Conservation (phyloP, 805 yeast species). For the Zygotorulaspora florentina region DNA sequence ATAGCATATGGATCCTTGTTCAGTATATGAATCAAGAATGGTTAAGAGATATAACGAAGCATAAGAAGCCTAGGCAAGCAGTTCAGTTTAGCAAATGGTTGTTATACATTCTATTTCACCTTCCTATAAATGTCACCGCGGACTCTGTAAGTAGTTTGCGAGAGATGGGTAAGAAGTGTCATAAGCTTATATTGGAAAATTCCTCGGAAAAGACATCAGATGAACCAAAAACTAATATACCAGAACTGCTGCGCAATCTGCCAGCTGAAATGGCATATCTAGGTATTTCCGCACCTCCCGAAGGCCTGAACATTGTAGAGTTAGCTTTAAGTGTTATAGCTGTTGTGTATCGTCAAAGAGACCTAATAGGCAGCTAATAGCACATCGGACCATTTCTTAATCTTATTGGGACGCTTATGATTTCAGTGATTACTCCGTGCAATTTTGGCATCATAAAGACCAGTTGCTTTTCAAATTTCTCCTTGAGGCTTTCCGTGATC, state of each 20-base stretch:
- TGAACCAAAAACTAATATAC: neutral
- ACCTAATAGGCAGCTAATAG: conserved; percentile 18
- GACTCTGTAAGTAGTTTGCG: conserved; percentile 27
- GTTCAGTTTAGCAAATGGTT: conserved; percentile 24
- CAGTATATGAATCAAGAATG: conserved; percentile 29
- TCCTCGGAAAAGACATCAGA: conserved; percentile 6
- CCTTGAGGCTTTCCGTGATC: too few relatives aligned
- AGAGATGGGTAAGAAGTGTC: conserved; percentile 30
- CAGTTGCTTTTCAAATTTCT: too few relatives aligned
- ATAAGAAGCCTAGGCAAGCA: conserved; percentile 12
- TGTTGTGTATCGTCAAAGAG: conserved; percentile 26
- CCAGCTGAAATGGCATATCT: conserved; percentile 10
- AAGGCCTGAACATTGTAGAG: conserved; percentile 14
- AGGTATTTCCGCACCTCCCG: conserved; percentile 6
- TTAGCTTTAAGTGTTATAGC: conserved; percentile 21
- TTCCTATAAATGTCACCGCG: conserved; percentile 26
- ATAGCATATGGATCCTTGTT: conserved; percentile 24
- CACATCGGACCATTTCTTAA: too few relatives aligned
- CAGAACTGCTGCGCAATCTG: neutral
- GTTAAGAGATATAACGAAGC: conserved; percentile 23
- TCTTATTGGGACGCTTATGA: too few relatives aligned
- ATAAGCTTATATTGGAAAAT: conserved; percentile 1
- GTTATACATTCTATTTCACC: conserved; percentile 24
- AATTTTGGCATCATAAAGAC: too few relatives aligned
- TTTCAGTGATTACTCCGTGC: too few relatives aligned